phyloP scores from a whole-genome alignment of 2,329 filamentous ascomycete genomes.

The Exserohilum rostratum region DNA sequence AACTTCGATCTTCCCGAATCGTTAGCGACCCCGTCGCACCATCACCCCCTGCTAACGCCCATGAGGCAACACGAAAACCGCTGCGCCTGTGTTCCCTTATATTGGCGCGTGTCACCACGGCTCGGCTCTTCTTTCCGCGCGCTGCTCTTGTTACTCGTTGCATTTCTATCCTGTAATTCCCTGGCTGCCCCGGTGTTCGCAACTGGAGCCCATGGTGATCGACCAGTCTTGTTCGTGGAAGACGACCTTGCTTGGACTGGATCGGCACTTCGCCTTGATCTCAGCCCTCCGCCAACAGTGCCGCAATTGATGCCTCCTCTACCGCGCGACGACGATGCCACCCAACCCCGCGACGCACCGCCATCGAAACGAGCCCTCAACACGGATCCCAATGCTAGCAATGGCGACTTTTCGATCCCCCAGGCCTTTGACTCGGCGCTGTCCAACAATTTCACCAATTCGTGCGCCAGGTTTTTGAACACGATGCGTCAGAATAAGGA shows the following conservation, averaged over 20 bases:
- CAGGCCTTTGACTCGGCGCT: constrained; percentile 56
- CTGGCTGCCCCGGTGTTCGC: constrained; percentile 36
- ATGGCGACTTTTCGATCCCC: constrained; percentile 44
- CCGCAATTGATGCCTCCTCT: constrained; percentile 45
- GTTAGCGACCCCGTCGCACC: constrained; percentile 42
- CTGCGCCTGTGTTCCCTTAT: constrained; percentile 27
- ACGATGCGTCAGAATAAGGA: constrained; percentile 68
- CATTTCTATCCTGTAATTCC: constrained; percentile 34
- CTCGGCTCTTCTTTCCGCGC: constrained; percentile 14
- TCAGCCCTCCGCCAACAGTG: constrained; percentile 34
- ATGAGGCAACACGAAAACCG: constrained; percentile 28
- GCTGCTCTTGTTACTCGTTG: constrained; percentile 35
- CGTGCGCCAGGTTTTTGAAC: constrained; percentile 72
- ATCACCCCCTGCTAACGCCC: constrained; percentile 31
- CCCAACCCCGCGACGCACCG: constrained; percentile 26
- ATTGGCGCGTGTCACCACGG: constrained; percentile 19
- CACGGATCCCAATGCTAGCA: constrained; percentile 29
- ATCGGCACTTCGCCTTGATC: constrained; percentile 40
- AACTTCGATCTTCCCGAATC: constrained; percentile 28
- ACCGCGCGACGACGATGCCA: constrained; percentile 32
- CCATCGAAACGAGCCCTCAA: constrained; percentile 33
- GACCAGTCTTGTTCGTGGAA: constrained; percentile 32
- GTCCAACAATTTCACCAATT: constrained; percentile 60
- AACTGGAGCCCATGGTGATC: constrained; percentile 40
- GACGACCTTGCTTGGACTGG: constrained; percentile 39